Base-by-base conservation (phyloP, 345 rosid species). In the Citrus sp. region DNA sequence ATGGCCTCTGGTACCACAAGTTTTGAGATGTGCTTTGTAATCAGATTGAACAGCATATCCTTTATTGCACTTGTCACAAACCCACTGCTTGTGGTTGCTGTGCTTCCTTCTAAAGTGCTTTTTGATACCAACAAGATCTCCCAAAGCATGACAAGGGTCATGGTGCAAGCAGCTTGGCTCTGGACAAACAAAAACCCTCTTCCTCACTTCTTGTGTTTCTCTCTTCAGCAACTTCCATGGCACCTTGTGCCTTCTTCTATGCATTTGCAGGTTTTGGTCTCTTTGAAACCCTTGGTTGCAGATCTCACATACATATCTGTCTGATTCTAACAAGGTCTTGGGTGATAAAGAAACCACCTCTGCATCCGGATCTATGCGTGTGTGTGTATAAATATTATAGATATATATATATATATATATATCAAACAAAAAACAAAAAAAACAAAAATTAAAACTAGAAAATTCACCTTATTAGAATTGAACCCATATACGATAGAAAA, bases 191-290 rank as follows among this genome's bases (percentile, higher is more conserved):
- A 87, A 92, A 4, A 92, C 97, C 81, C 92, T 80, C 83, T 92
- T 92, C 85, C 85, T 92, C 76, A 90, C 92, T 62, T 87, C 90
- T 51, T 86, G 85, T 25, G 86, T 87, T 73, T 91, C 95, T 86
- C 95, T 89, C 74, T 92, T 92, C 30, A 91, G 88, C 80, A 92
- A 73, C 87, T 92, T 92, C 97, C 97, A 92, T 2, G 97, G 97
- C 54, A 92, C 97, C 79, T 91, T 92, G 80, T 92, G 97, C 74
- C 97, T 83, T 75, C 97, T 86, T 78, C 97, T 74, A 71, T 92
- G 97, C 97, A 92, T 92, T 82, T 92, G 97, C 6, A 92, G 90
- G 87, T 92, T 92, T 84, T 92, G 97, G 82, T 92, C 97, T 68
- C 97, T 84, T 80, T 92, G 94, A 83, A 92, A 92, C 78, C 97